A percentile compares a stretch with the other conserved stretches of the same genome.
phyloP scores from a whole-genome alignment of 352 stramenopile species.

The Phytophthora idaei region DNA sequence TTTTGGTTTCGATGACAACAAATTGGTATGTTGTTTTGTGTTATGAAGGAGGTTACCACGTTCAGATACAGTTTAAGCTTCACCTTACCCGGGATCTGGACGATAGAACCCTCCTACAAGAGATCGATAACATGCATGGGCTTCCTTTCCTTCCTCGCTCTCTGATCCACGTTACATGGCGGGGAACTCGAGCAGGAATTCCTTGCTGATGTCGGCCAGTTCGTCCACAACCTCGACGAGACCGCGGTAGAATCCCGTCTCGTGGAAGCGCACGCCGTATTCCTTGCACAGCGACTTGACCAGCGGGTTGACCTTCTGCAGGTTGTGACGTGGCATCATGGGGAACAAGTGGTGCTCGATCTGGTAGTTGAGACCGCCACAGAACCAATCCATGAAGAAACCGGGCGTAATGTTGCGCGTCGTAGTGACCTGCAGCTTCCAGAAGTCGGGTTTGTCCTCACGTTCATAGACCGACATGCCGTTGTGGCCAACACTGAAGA shows the following conservation, averaged over 20 bases:
- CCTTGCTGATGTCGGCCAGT: constrained; percentile 91
- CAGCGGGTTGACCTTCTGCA: constrained; percentile 93
- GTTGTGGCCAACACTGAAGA: constrained; percentile 98
- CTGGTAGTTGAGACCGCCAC: constrained; percentile 98
- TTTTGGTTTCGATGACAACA: background rate
- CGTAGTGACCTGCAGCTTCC: constrained; percentile 98
- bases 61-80: constrained; percentile 11
- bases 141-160: constrained; percentile 9
- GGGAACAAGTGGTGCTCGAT: constrained; percentile 99
- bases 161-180: constrained; percentile 92
- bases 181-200: constrained; percentile 97
- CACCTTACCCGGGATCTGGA: background rate
- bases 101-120: constrained; percentile 15
- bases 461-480: constrained; percentile 98
- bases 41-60: background rate
- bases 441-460: constrained; percentile 96
- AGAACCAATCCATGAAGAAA: constrained; percentile 98
- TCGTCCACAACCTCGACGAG: constrained; percentile 95
- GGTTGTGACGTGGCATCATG: constrained; percentile 96
- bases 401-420: constrained; percentile 96
- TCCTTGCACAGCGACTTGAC: constrained; percentile 98
- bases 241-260: constrained; percentile 93
- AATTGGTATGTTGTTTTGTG: background rate
- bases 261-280: constrained; percentile 96
- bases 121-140: constrained; percentile 29